Conservation (phyloP, 2,329 filamentous ascomycete genomes). For the Alternaria arbusti region DNA sequence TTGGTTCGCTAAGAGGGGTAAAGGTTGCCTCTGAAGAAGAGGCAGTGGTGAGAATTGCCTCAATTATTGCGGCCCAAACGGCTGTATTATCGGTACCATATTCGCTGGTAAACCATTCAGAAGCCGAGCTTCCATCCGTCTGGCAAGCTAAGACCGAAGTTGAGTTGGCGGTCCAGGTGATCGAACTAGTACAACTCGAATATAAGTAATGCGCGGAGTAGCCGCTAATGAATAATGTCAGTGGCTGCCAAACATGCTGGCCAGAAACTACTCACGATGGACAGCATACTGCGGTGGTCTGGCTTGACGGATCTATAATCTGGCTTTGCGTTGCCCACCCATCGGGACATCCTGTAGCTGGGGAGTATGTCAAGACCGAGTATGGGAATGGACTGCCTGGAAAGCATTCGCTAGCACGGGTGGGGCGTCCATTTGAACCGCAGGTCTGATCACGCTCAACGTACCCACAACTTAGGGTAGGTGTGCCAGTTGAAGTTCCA, state of each 20-base stretch:
- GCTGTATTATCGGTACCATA: not conserved
- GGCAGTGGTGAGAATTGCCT: not conserved
- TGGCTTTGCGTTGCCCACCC: not conserved
- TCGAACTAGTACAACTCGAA: not conserved
- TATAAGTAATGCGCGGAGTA: not conserved
- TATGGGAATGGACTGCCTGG: not conserved
- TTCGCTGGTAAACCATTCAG: not conserved
- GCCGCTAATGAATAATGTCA: not conserved
- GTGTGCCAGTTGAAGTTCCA: not conserved
- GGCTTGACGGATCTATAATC: not conserved
- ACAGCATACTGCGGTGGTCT: not conserved
- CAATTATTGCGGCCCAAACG: not conserved
- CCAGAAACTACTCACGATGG: not conserved
- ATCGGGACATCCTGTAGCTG: not conserved
- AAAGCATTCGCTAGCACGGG: conserved; percentile 1
- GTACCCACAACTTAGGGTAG: not conserved
- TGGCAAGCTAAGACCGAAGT: not conserved
- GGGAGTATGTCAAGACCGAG: not conserved
- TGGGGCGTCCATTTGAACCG: not conserved
- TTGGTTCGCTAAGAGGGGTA: not conserved
- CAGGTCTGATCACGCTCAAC: conserved; percentile 1
- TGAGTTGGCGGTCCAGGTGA: not conserved
- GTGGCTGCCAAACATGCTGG: not conserved
- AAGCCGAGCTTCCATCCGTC: not conserved
- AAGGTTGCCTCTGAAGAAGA: not conserved